Evolutionary conservation across 2,329 filamentous ascomycete species (phyloP).

Genomic region (Aspergillus sp.): DNA sequence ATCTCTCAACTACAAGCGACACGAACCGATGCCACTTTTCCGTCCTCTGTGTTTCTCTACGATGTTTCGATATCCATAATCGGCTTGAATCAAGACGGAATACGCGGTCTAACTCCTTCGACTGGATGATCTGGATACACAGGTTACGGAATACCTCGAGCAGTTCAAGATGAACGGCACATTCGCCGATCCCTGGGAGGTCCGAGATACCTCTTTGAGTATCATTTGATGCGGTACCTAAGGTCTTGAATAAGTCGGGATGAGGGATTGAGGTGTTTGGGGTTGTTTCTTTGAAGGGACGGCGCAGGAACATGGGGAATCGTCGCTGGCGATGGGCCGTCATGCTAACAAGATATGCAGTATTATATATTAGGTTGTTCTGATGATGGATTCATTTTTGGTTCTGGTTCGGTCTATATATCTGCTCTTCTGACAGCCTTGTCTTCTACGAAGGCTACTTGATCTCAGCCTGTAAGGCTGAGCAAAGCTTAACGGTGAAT

Average conservation of each 20-base stretch:
- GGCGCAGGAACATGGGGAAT: background rate
- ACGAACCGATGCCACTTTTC: constrained; percentile 18
- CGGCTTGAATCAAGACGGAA: constrained; percentile 5
- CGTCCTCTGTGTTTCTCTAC: background rate
- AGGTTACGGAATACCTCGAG: constrained; percentile 18
- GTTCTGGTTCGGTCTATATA: background rate
- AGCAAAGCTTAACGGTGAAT: background rate
- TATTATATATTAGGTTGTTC: background rate
- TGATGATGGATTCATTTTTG: background rate
- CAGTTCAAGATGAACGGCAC: constrained; percentile 21
- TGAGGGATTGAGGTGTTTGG: background rate
- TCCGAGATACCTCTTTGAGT: background rate
- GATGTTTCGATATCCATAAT: background rate
- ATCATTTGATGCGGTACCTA: background rate
- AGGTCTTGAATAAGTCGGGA: background rate
- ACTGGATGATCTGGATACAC: constrained; percentile 12
- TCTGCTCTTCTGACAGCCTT: background rate
- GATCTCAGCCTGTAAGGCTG: background rate
- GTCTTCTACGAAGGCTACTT: background rate
- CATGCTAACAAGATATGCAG: background rate
- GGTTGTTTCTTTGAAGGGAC: background rate
- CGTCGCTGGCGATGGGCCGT: background rate
- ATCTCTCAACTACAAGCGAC: constrained; percentile 13
- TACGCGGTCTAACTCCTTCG: constrained; percentile 7
- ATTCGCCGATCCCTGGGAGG: constrained; percentile 15